phyloP scores from a whole-genome alignment of 306 rosid genomes.

The Cicer arietinum region DNA sequence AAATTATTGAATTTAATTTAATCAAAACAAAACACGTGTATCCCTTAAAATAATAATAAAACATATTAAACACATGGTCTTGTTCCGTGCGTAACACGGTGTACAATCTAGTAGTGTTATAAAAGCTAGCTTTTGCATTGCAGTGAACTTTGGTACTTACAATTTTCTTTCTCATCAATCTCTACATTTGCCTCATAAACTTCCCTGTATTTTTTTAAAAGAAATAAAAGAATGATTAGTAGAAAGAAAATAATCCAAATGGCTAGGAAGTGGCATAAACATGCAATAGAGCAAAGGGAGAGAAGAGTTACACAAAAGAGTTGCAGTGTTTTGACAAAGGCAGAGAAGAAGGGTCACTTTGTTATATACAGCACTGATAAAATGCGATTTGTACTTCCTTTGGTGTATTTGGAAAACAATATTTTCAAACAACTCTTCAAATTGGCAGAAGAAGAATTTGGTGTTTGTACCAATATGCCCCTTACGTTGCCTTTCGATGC shows the following conservation, averaged over 20 bases:
- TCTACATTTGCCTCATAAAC: too few species aligned
- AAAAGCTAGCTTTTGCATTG: too few species aligned
- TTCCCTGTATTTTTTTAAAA: too few species aligned
- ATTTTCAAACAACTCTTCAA: constrained; percentile 47
- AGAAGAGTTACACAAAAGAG: not conserved
- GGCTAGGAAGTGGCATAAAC: constrained; percentile 43
- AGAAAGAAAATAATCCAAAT: constrained; percentile 40
- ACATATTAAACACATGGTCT: too few species aligned
- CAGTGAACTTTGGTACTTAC: too few species aligned
- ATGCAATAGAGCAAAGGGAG: not conserved
- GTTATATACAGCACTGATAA: constrained; percentile 43
- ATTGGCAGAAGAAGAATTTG: constrained; percentile 52
- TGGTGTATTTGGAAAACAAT: constrained; percentile 35
- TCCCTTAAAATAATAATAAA: too few species aligned
- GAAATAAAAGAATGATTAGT: constrained; percentile 3
- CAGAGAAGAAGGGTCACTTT: constrained; percentile 53
- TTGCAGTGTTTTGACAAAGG: not conserved
- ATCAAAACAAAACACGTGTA: too few species aligned
- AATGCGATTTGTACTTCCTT: constrained; percentile 44
- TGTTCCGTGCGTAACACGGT: too few species aligned
- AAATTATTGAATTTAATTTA: too few species aligned
- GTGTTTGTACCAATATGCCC: constrained; percentile 31
- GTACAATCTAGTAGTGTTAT: too few species aligned
- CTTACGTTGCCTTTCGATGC: constrained; percentile 47
- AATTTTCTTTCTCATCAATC: too few species aligned